These are phyloP conservation scores for Linnemannia elongata DNA, from an alignment of 192 early-diverging fungal species.

Conservation along the genomic window DNA sequence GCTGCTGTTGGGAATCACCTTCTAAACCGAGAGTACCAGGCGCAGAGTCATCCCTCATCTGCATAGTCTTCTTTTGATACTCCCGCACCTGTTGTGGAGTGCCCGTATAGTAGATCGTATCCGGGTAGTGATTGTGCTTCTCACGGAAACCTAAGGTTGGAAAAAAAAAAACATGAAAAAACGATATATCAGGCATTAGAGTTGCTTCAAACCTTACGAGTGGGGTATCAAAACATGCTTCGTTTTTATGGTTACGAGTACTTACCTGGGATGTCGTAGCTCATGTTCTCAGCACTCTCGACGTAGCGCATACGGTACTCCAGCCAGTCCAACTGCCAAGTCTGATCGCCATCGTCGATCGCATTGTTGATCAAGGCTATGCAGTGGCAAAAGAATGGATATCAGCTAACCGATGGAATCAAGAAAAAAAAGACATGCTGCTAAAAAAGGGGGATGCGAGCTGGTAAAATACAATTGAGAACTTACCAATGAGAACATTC, in stretches of 20 bases:
- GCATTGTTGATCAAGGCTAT: slow-evolving; percentile 33
- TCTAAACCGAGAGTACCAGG: too few species aligned
- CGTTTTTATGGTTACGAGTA: too few species aligned
- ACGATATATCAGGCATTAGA: too few species aligned
- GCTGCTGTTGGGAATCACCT: too few species aligned
- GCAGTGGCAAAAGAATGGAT: not conserved
- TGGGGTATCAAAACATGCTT: too few species aligned
- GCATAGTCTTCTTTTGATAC: not conserved
- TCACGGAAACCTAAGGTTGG: not conserved
- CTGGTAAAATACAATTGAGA: too few species aligned
- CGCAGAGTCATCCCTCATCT: too few species aligned
- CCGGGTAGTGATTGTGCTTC: not conserved
- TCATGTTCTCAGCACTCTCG: slow-evolving; percentile 29
- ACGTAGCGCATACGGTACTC: slow-evolving; percentile 16
- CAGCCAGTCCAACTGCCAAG: slow-evolving; percentile 20
- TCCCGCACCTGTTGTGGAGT: not conserved
- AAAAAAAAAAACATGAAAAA: not conserved
- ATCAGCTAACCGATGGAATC: not conserved
- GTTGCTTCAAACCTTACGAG: too few species aligned
- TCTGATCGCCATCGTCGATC: slow-evolving; percentile 7
- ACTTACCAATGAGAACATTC: slow-evolving; percentile 29
- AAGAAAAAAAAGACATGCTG: not conserved
- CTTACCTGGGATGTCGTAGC: slow-evolving; percentile 16
- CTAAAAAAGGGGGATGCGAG: too few species aligned
- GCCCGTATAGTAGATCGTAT: not conserved